These are phyloP conservation scores for Heterobasidion parviporum DNA, from an alignment of 1,284 basidiomycete species.

Conservation along the genomic window DNA sequence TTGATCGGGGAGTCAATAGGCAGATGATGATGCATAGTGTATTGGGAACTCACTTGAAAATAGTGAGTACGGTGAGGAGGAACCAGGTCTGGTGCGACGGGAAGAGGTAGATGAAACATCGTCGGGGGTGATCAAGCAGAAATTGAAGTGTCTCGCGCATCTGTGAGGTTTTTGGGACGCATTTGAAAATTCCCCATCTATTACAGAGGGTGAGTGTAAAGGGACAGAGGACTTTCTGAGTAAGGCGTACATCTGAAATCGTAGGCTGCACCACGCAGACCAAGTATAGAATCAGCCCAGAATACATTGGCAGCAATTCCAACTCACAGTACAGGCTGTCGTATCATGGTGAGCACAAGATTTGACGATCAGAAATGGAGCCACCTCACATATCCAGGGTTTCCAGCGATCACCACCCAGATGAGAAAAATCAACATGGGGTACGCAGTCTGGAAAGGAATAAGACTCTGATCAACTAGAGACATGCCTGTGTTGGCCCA, in stretches of 20 bases:
- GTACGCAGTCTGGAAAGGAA: conserved; percentile 52
- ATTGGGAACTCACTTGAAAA: conserved; percentile 47
- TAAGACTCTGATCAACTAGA: conserved; percentile 50
- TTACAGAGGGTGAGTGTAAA: not conserved
- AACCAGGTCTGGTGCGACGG: conserved; percentile 94
- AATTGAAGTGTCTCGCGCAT: conserved; percentile 79
- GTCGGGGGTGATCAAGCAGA: conserved; percentile 87
- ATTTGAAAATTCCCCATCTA: conserved; percentile 69
- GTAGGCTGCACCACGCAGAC: conserved; percentile 12
- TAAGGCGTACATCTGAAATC: conserved; percentile 17
- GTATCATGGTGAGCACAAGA: not conserved
- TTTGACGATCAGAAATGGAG: not conserved
- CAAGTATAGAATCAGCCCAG: too few species aligned
- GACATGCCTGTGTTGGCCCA: conserved; percentile 61
- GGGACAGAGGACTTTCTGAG: not conserved
- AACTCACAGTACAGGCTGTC: conserved; percentile 11
- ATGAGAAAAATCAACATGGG: conserved; percentile 39
- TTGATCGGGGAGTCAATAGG: conserved; percentile 3
- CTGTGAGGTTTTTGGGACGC: conserved; percentile 50
- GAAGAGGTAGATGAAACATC: conserved; percentile 92
- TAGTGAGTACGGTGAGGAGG: conserved; percentile 55
- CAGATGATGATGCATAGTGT: not conserved
- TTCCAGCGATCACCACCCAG: conserved; percentile 55
- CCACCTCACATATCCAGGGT: conserved; percentile 46
- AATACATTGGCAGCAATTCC: not conserved